phyloP scores from a whole-genome alignment of 345 rosid species.

The Anacardium occidentale region DNA sequence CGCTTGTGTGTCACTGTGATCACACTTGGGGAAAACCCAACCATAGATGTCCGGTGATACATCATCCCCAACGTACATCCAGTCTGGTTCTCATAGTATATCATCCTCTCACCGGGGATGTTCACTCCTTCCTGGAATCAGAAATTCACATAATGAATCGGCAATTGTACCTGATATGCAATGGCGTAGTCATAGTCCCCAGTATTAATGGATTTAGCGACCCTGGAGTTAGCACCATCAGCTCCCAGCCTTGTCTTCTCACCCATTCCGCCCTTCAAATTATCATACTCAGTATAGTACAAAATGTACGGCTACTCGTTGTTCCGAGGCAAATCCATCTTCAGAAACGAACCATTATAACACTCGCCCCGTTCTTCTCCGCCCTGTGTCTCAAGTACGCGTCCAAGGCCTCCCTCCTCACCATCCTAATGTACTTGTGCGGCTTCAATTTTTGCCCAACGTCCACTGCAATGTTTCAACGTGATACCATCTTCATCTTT shows the following conservation, averaged over 20 bases:
- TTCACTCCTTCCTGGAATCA: slow-evolving; percentile 70
- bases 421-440: slow-evolving; percentile 97
- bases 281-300: slow-evolving; percentile 87
- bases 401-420: slow-evolving; percentile 84
- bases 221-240: slow-evolving; percentile 93
- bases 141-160: too few species aligned
- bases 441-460: slow-evolving; percentile 91
- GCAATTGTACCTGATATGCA: slow-evolving; percentile 94
- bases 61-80: slow-evolving; percentile 95
- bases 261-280: slow-evolving; percentile 59
- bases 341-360: slow-evolving; percentile 79
- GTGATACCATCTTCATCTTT: slow-evolving; percentile 96
- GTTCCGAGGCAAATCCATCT: slow-evolving; percentile 69
- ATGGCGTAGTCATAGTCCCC: slow-evolving; percentile 96
- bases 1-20: slow-evolving; percentile 94
- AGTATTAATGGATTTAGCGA: slow-evolving; percentile 83
- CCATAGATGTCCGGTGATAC: slow-evolving; percentile 95
- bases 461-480: slow-evolving; percentile 93
- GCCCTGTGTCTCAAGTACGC: slow-evolving; percentile 76
- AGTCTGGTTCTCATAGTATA: slow-evolving; percentile 78
- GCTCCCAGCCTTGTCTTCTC: slow-evolving; percentile 79
- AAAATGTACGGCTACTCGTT: slow-evolving; percentile 57
- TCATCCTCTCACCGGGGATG: slow-evolving; percentile 85
- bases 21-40: slow-evolving; percentile 98
- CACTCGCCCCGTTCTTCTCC: slow-evolving; percentile 62